phyloP scores from a whole-genome alignment of 306 rosid genomes.

The Fragaria nilgerrensis region DNA sequence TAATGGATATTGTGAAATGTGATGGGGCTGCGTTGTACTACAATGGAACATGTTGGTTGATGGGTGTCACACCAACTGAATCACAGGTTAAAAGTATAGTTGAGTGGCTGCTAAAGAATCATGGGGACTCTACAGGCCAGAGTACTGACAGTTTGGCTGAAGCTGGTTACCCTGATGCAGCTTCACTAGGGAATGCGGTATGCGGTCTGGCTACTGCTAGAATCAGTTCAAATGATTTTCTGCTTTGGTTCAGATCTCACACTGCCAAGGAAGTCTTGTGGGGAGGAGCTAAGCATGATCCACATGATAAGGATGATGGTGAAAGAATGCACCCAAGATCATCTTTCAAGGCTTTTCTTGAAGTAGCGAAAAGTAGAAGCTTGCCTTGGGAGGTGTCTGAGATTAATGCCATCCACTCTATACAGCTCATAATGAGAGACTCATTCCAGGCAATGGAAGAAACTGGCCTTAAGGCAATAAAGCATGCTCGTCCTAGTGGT shows the following conservation, averaged over 20 bases:
- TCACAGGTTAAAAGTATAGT: conserved; percentile 66
- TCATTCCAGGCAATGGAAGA: conserved; percentile 43
- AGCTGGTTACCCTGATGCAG: conserved; percentile 77
- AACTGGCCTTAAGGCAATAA: conserved; percentile 33
- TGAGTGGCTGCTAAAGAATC: conserved; percentile 58
- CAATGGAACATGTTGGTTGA: conserved; percentile 54
- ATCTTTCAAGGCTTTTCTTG: conserved; percentile 74
- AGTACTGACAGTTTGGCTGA: conserved; percentile 75
- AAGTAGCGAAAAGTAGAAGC: conserved; percentile 67
- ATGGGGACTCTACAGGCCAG: conserved; percentile 73
- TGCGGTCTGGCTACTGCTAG: conserved; percentile 77
- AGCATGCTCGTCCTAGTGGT: conserved; percentile 24
- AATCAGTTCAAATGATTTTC: conserved; percentile 54
- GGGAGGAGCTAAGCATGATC: conserved; percentile 90
- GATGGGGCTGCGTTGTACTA: conserved; percentile 81
- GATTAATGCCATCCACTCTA: conserved; percentile 76
- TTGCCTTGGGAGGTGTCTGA: conserved; percentile 78
- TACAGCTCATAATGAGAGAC: conserved; percentile 72
- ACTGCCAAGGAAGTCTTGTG: conserved; percentile 68
- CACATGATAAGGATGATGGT: conserved; percentile 66
- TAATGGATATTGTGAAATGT: conserved; percentile 77
- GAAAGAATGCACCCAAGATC: conserved; percentile 73
- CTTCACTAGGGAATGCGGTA: conserved; percentile 62
- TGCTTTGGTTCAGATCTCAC: conserved; percentile 88
- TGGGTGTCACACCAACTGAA: conserved; percentile 82